These are phyloP conservation scores for Penstemon eatonii DNA, from an alignment of 257 asterid species.

Conservation along the genomic window DNA sequence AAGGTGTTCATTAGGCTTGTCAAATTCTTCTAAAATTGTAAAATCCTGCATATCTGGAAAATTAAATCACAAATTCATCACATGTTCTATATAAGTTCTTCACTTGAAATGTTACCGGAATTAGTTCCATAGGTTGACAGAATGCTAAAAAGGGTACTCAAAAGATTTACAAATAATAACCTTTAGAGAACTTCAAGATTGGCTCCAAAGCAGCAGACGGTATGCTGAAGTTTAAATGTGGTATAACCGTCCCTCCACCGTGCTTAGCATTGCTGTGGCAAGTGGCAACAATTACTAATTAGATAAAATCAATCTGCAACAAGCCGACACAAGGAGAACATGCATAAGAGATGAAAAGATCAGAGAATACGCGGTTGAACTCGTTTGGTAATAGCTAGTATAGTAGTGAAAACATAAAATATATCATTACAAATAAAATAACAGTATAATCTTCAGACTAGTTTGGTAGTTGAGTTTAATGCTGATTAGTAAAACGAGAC, in stretches of 20 bases:
- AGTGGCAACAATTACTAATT: conserved; percentile 28
- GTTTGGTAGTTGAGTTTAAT: too few relatives aligned
- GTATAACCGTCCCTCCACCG: conserved; percentile 94
- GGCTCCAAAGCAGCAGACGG: conserved; percentile 91
- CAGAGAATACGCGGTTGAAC: background rate
- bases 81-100: too few relatives aligned
- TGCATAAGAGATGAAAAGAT: background rate
- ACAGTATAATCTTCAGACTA: too few relatives aligned
- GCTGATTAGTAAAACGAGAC: too few relatives aligned
- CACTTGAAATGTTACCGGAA: background rate
- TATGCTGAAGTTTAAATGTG: conserved; percentile 96
- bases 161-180: conserved; percentile 34
- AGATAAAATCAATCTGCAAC: conserved; percentile 19
- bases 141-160: conserved; percentile 8
- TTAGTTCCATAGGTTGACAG: background rate
- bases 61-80: conserved; percentile 14
- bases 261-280: conserved; percentile 87
- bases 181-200: conserved; percentile 74
- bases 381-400: too few relatives aligned
- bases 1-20: conserved; percentile 72
- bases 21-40: conserved; percentile 66
- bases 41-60: conserved; percentile 67
- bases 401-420: too few relatives aligned
- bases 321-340: conserved; percentile 13
- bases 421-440: too few relatives aligned